Evolutionary conservation across 1,284 basidiomycete species (phyloP).

Genomic region (Vanrija sp.): DNA sequence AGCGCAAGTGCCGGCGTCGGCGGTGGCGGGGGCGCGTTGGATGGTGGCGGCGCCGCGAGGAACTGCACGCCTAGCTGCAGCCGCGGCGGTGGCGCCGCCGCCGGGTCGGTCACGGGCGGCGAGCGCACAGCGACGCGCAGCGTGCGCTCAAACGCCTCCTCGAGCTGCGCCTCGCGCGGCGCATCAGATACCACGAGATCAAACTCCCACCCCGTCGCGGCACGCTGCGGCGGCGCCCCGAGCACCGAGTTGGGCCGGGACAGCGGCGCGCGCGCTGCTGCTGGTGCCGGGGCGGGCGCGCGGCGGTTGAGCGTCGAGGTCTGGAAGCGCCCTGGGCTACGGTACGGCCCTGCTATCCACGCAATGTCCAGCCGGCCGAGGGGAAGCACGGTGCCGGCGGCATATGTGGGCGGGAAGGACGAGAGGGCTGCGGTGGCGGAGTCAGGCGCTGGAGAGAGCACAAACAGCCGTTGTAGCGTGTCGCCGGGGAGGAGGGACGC

Average conservation of each 20-base stretch:
- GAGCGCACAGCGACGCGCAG: conserved; percentile 29
- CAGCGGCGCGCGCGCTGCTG: background rate
- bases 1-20: conserved; percentile 16
- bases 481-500: conserved; percentile 72
- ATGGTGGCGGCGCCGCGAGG: conserved; percentile 15
- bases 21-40: conserved; percentile 1
- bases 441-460: conserved; percentile 58
- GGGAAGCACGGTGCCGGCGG: conserved; percentile 66
- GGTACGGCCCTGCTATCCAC: conserved; percentile 56
- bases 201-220: conserved; percentile 26
- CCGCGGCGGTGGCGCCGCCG: conserved; percentile 10
- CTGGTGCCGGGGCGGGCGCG: conserved; percentile 14
- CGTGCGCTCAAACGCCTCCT: conserved; percentile 21
- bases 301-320: conserved; percentile 58
- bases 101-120: background rate
- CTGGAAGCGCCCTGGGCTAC: conserved; percentile 73
- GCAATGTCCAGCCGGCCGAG: conserved; percentile 75
- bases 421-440: too few relatives aligned
- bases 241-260: background rate
- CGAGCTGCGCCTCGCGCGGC: conserved; percentile 18
- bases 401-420: conserved; percentile 55
- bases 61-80: conserved; percentile 31
- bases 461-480: conserved; percentile 76
- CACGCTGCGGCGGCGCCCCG: background rate
- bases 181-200: conserved; percentile 27